Evolutionary conservation across 176 grass and related monocot species (phyloP).

Genomic region (Phyllostachys edulis): DNA sequence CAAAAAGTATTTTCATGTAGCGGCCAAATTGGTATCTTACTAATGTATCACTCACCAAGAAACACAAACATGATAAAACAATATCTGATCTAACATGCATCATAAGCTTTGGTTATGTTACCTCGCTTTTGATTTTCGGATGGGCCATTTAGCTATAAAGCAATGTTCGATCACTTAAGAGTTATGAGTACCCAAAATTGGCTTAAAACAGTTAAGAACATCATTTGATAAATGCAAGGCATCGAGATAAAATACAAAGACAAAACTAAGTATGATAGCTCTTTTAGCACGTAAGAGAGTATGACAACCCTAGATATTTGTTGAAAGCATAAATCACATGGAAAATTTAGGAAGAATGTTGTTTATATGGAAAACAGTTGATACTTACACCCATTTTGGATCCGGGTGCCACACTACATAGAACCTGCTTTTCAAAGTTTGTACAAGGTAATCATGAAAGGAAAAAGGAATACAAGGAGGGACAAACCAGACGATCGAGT

Average conservation of each 20-base stretch:
- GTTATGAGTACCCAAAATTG: not conserved
- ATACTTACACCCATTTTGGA: constrained; percentile 96
- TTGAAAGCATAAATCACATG: not conserved
- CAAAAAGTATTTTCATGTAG: no score
- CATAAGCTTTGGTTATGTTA: no score
- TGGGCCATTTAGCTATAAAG: not conserved
- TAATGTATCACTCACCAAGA: no score
- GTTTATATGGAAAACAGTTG: not conserved
- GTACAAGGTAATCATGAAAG: not conserved
- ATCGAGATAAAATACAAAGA: not conserved
- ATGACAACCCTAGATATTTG: not conserved
- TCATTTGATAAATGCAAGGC: not conserved
- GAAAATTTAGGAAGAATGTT: not conserved
- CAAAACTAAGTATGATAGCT: not conserved
- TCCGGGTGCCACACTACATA: constrained; percentile 82
- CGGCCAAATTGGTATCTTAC: no score
- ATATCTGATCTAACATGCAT: no score
- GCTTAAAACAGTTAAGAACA: not conserved
- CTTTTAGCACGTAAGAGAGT: not conserved
- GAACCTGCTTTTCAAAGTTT: constrained; percentile 18
- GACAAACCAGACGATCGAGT: constrained; percentile 41
- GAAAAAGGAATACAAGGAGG: not conserved
- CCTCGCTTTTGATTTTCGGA: no score
- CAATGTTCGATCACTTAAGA: not conserved
- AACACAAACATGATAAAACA: no score